These are phyloP conservation scores for Glycine soja DNA, from an alignment of 306 rosid species.

Conservation along the genomic window DNA sequence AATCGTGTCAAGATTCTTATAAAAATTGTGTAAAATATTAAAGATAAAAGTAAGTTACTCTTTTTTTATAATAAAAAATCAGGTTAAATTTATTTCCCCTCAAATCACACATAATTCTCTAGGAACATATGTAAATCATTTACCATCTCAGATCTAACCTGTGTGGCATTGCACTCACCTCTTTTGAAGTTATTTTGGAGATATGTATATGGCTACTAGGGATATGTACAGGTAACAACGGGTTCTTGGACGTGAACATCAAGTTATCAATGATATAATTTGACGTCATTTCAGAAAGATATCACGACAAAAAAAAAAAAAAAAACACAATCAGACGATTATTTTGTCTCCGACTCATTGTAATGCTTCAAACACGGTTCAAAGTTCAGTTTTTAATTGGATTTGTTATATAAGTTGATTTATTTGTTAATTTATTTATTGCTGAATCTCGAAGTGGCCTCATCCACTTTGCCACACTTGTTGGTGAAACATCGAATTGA, in stretches of 20 bases:
- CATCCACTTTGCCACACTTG: neutral
- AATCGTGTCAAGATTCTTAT: too few species aligned
- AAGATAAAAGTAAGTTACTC: neutral
- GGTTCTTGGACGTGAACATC: conserved; percentile 4
- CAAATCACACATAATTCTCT: neutral
- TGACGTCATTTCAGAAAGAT: neutral
- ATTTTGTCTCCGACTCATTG: too few species aligned
- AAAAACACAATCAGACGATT: too few species aligned
- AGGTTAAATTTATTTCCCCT: neutral
- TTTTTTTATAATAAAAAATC: neutral
- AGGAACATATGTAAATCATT: neutral
- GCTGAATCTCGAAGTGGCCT: too few species aligned
- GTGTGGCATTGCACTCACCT: neutral
- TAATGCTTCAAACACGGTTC: too few species aligned
- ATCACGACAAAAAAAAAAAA: too few species aligned
- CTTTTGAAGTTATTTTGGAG: conserved; percentile 7
- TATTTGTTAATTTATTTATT: too few species aligned
- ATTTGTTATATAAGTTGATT: too few species aligned
- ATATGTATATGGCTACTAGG: conserved; percentile 13
- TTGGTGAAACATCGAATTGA: neutral
- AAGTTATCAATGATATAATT: conserved; percentile 1
- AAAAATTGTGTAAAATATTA: too few species aligned
- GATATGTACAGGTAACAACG: neutral
- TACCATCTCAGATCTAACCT: neutral
- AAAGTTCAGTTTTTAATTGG: too few species aligned